Base-by-base conservation (phyloP, 768 basidiomycete species). In the Mycena haematopus region DNA sequence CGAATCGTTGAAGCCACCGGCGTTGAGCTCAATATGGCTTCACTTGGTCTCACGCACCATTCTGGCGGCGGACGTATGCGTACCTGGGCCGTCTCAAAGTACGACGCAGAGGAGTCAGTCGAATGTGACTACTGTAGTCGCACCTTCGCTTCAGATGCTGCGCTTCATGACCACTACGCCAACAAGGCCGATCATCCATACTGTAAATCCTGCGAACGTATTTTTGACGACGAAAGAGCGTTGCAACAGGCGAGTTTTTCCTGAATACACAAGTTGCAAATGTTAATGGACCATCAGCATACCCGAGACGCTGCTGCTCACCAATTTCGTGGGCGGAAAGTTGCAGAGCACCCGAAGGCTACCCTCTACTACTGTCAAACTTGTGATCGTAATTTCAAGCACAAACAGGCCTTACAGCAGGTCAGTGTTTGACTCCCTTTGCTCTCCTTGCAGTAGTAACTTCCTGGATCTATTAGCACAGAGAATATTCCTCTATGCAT, bases 341-440 rank as follows among this genome's bases (percentile, higher is more conserved):
- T n/a, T n/a, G n/a, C n/a, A n/a, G 15, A 27, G 1, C 46, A 15
- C 25, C 21, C 33, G 27, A 13, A 52, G 15, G 31, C 19, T 22
- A 25, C 6, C 17, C 10, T 6, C 22, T 5, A 27, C 10, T 60
- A 33, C 51, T 60, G 58, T 27, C n/a, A 33, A 25, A 36, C 33
- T 25, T 60, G 58, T 29, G 25, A 60, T 31, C n/a, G 17, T 2
- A 6, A 19, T n/a, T 60, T 60, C 27, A n/a, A 6, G 27, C 14
- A 45, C 24, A 40, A 52, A 45, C 40, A 60, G 3, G 58, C 58
- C 4, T 42, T 60, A 13, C 50, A 60, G 22, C 58, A 60, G 58
- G 58, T 17, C 2, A 17, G 51, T 53, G 4, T 51, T 25, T 35
- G 14, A 13, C 14, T 15, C 25, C 24, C 25, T 27, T n/a, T n/a